Base-by-base conservation (phyloP, 106 monocot genomes). In the Dioscorea zingiberensis region DNA sequence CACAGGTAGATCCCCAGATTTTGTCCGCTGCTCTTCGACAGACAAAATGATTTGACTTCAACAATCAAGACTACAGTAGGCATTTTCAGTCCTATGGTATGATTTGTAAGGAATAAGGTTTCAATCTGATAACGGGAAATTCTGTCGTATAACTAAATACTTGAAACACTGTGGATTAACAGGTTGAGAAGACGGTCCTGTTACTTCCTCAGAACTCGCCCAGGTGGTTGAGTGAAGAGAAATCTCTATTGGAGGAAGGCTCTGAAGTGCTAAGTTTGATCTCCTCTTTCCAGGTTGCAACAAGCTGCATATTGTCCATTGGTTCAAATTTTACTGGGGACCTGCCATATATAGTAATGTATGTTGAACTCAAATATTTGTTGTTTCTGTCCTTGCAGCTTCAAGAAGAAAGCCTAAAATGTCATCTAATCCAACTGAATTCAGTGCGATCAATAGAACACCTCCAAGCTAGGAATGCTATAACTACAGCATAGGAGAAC, bases 331-430 rank as follows among this genome's bases (percentile, higher is more conserved):
- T 9, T 56, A 22, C 51, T 51, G 15, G 10, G 14, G 4, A 19
- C 24, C 18, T 24, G 2, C 8, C 25, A 15, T 54, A 0, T 44
- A 18, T 28, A 21, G 18, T n/a, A 29, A 17, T 13, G n/a, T n/a
- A n/a, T n/a, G 28, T 54, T 1, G 13, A 26, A 28, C 32, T 7
- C 21, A 4, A 54, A 21, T 5, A 55, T 30, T 0, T 19, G 7
- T 57, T 3, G 3, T 27, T 0, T 12, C 25, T 6, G 3, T n/a
- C 6, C 21, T 56, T 13, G 25, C 79, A 84, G 83, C 47, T 79
- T 53, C 47, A 76, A 26, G 79, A 84, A 60, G 56, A 79, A 48
- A 84, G 83, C 71, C 55, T 84, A 54, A 68, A 62, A 45, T 76
- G 71, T 23, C 78, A 84, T 65, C 22, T 79, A 11, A 48, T 84